These are phyloP conservation scores for Plectranthus barbatus DNA, from an alignment of 257 asterid species.

Conservation along the genomic window DNA sequence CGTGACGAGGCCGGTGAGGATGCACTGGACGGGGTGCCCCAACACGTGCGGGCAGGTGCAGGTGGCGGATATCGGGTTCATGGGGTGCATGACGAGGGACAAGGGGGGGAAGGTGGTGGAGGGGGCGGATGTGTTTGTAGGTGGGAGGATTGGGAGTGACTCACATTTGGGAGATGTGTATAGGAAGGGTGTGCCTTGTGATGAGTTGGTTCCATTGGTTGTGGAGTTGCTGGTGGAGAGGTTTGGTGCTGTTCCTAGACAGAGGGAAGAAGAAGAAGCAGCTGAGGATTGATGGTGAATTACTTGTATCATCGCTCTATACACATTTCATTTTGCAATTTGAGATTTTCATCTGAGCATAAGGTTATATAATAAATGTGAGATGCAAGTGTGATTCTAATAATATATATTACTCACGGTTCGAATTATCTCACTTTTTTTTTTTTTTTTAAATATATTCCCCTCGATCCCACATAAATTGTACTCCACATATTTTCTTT, in stretches of 20 bases:
- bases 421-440: too few relatives aligned
- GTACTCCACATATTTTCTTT: too few relatives aligned
- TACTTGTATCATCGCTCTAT: too few relatives aligned
- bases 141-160: slow-evolving; percentile 89
- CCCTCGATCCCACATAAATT: too few relatives aligned
- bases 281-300: slow-evolving; percentile 43
- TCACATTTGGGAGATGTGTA: slow-evolving; percentile 86
- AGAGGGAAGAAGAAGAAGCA: slow-evolving; percentile 73
- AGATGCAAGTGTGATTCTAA: too few relatives aligned
- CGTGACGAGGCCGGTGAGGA: slow-evolving; percentile 61
- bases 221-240: slow-evolving; percentile 62
- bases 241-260: slow-evolving; percentile 69
- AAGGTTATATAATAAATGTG: too few relatives aligned
- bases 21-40: slow-evolving; percentile 99
- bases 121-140: too few relatives aligned
- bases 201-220: slow-evolving; percentile 68
- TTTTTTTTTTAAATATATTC: too few relatives aligned
- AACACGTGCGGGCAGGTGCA: slow-evolving; percentile 88
- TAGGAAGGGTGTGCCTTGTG: slow-evolving; percentile 86
- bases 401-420: too few relatives aligned
- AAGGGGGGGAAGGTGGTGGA: slow-evolving; percentile 60
- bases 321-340: too few relatives aligned
- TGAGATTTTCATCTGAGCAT: too few relatives aligned
- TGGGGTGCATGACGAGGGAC: slow-evolving; percentile 87
- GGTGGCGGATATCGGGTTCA: slow-evolving; percentile 94